Base-by-base conservation (phyloP, 179 eudicot genomes). In the Carnegiea gigantea region DNA sequence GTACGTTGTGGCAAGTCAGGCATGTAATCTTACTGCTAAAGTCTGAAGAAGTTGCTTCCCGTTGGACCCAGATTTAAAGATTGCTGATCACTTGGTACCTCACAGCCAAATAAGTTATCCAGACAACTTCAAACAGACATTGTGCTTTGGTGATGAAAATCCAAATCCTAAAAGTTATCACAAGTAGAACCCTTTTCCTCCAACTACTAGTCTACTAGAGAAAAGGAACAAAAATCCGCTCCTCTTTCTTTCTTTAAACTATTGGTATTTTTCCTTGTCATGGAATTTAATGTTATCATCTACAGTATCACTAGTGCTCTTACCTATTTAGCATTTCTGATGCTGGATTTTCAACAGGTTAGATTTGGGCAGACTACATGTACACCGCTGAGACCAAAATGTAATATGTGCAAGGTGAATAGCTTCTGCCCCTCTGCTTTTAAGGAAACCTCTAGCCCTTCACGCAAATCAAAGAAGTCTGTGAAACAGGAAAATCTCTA, bases 341-440 rank as follows among this genome's bases (percentile, higher is more conserved):
- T 72, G 38, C 10, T 75, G 51, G 6, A 30, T 75, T 51, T 40
- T 77, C 0, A 79, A 87, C 91, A 94, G 98, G 98, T 95, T 23
- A 97, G 98, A 3, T 95, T 95, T 83, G 98, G 98, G 82, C 97
- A 92, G 88, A 95, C 97, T 1, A 81, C 93, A 49, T 95, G 98
- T 70, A 91, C 93, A 40, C 98, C 98, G 40, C 78, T 93, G 23
- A 83, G 97, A 78, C 98, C 98, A 38, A 86, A 36, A 20, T 94
- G 97, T 85, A 90, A 79, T 53, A 79, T 80, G 67, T 95, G 98
- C 86, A 82, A 84, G 72, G 72, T 95, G 12, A 90, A 87, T 74
- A 83, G 72, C 74, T 73, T 94, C 75, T 95, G 98, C 71, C 98
- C 98, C 15, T 92, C 97, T 80, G 97, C 99, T 67, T 95, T 94